These are phyloP conservation scores for Ramichloridium luteum DNA, from an alignment of 2,329 filamentous ascomycete genomes.

Conservation along the genomic window DNA sequence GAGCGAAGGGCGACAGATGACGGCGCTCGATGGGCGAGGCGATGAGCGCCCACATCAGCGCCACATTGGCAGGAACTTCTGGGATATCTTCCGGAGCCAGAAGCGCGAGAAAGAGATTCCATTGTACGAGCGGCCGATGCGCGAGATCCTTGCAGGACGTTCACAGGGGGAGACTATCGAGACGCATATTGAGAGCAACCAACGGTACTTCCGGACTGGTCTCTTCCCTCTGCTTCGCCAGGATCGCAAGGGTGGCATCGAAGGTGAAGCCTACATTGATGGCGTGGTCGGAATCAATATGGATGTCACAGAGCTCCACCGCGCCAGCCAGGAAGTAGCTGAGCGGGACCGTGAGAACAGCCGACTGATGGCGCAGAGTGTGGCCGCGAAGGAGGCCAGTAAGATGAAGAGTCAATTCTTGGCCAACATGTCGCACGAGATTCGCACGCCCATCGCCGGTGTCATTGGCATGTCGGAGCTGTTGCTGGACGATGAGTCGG, in stretches of 20 bases:
- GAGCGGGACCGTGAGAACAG: slow-evolving; percentile 54
- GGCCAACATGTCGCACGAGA: slow-evolving; percentile 44
- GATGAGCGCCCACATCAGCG: slow-evolving; percentile 7
- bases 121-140: slow-evolving; percentile 45
- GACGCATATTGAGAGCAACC: slow-evolving; percentile 43
- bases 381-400: slow-evolving; percentile 68
- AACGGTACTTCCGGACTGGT: slow-evolving; percentile 58
- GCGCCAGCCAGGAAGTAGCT: slow-evolving; percentile 50
- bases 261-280: slow-evolving; percentile 45
- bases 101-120: slow-evolving; percentile 22
- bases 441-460: slow-evolving; percentile 54
- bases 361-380: slow-evolving; percentile 59
- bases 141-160: slow-evolving; percentile 51
- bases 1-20: slow-evolving; percentile 50
- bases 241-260: slow-evolving; percentile 40
- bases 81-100: slow-evolving; percentile 44
- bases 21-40: slow-evolving; percentile 3
- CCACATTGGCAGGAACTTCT: slow-evolving; percentile 49
- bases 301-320: slow-evolving; percentile 62
- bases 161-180: slow-evolving; percentile 51
- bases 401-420: slow-evolving; percentile 69
- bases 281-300: slow-evolving; percentile 69
- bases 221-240: slow-evolving; percentile 54
- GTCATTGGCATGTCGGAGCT: slow-evolving; percentile 72
- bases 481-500: slow-evolving; percentile 48